A percentile compares a stretch with the other conserved stretches of the same genome.
Conservation (phyloP, 768 basidiomycete species). For the Paxillus involutus region DNA sequence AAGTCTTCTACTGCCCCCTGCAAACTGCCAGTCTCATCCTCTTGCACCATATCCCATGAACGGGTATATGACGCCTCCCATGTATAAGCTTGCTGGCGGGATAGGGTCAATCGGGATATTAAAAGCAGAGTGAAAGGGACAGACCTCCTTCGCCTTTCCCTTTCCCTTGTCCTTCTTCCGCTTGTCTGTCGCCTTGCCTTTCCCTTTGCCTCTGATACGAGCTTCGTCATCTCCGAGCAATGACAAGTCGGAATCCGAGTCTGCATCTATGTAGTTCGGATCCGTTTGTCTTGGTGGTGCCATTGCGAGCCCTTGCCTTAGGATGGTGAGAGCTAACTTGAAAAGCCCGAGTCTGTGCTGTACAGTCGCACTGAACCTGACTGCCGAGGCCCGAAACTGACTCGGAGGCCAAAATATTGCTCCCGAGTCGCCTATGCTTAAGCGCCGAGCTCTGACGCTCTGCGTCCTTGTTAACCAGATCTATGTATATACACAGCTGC, state of each 20-base stretch:
- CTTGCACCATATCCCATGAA: constrained; percentile 96
- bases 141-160: constrained; percentile 34
- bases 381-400: too few relatives aligned
- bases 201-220: constrained; percentile 57
- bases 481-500: too few relatives aligned
- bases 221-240: constrained; percentile 48
- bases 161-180: constrained; percentile 54
- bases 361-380: too few relatives aligned
- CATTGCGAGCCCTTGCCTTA: constrained; percentile 10
- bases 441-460: too few relatives aligned
- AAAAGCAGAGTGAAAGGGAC: constrained; percentile 2
- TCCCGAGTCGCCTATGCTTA: too few relatives aligned
- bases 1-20: constrained; percentile 88
- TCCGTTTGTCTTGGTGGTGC: constrained; percentile 27
- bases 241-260: constrained; percentile 75
- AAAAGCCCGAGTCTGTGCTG: background rate
- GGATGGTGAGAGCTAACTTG: background rate
- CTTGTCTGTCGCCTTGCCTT: constrained; percentile 52
- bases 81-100: constrained; percentile 73
- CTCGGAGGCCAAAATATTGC: too few relatives aligned
- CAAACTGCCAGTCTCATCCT: constrained; percentile 91
- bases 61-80: constrained; percentile 96
- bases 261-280: constrained; percentile 49
- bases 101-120: constrained; percentile 2
- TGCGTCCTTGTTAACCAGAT: too few relatives aligned